These are phyloP conservation scores for Helichrysum umbraculigerum DNA, from an alignment of 129 eudicot species.

Conservation along the genomic window DNA sequence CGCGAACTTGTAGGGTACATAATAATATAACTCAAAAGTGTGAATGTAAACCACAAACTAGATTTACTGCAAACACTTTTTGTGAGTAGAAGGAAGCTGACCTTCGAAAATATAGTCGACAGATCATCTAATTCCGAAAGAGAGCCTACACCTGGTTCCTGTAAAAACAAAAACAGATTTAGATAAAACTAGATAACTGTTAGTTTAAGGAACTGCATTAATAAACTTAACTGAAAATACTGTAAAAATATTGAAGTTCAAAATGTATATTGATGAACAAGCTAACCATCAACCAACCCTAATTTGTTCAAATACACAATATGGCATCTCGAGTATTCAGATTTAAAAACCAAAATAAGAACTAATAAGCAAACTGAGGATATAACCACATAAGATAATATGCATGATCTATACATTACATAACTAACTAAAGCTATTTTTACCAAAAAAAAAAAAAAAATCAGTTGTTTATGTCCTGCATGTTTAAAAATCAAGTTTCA, in stretches of 20 bases:
- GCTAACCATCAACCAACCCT: neutral
- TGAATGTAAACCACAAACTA: conserved; percentile 2
- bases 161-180: conserved; percentile 18
- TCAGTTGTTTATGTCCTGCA: neutral
- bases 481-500: neutral
- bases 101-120: conserved; percentile 90
- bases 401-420: neutral
- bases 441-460: neutral
- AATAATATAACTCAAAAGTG: neutral
- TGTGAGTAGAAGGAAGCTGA: conserved; percentile 34
- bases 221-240: neutral
- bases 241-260: neutral
- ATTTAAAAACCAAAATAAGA: neutral
- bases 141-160: conserved; percentile 76
- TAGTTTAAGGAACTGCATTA: conserved; percentile 7
- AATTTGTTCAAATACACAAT: neutral
- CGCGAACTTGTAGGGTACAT: neutral
- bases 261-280: conserved; percentile 3
- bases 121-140: conserved; percentile 83
- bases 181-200: neutral
- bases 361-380: neutral
- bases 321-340: conserved; percentile 2
- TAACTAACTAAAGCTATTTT: neutral
- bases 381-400: neutral
- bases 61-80: conserved; percentile 2